Conservation (phyloP, 257 asterid genomes). For the Asclepias syriaca region DNA sequence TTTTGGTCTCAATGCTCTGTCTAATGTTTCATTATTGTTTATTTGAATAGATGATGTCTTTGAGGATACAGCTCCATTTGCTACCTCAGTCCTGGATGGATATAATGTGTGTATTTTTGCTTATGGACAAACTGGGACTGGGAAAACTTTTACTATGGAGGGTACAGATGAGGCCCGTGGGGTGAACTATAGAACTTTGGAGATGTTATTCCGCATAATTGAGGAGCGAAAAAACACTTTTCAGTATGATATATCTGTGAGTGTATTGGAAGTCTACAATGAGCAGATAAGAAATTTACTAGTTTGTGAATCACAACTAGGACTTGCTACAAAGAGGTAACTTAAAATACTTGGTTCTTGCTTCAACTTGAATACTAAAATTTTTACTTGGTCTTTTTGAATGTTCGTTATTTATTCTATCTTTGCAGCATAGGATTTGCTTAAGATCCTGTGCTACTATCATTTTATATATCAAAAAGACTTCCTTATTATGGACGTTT, state of each 20-base stretch:
- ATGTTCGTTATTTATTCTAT: neutral
- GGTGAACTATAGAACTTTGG: constrained; percentile 87
- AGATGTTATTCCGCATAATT: constrained; percentile 64
- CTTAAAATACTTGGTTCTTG: neutral
- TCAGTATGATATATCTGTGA: constrained; percentile 67
- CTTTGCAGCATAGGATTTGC: neutral
- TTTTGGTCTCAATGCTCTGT: neutral
- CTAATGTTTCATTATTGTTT: constrained; percentile 14
- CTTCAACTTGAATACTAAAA: neutral
- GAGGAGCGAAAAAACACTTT: constrained; percentile 70
- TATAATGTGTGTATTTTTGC: constrained; percentile 91
- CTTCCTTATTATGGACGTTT: neutral
- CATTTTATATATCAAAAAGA: neutral
- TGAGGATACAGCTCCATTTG: constrained; percentile 86
- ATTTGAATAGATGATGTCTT: constrained; percentile 62
- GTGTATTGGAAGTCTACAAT: constrained; percentile 92
- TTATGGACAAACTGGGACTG: constrained; percentile 96
- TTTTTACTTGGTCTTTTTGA: neutral
- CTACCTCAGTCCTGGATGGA: constrained; percentile 88
- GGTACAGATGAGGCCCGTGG: constrained; percentile 92
- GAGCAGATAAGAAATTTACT: constrained; percentile 87
- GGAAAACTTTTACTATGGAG: constrained; percentile 96
- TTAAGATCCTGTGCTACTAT: neutral
- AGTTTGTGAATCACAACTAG: constrained; percentile 54
- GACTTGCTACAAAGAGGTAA: constrained; percentile 57